Evolutionary conservation across 495 filamentous ascomycete genomes (phyloP).

Genomic region (Penicillium pulvis): DNA sequence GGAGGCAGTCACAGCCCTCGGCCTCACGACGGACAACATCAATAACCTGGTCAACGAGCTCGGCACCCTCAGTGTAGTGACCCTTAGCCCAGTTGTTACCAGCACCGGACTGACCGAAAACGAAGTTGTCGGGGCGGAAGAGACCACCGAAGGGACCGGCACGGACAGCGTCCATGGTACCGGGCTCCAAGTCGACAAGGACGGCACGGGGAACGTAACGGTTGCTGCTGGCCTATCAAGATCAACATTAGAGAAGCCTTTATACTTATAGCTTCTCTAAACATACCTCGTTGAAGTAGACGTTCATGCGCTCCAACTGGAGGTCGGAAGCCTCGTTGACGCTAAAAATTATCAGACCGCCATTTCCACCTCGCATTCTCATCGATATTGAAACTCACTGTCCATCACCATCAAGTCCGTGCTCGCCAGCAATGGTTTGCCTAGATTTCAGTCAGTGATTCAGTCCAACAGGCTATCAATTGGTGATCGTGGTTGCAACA

Average conservation of each 20-base stretch:
- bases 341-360: conserved; percentile 52
- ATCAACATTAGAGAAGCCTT: conserved; percentile 15
- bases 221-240: conserved; percentile 79
- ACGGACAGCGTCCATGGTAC: conserved; percentile 99
- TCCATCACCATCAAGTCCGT: conserved; percentile 96
- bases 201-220: conserved; percentile 99
- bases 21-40: conserved; percentile 99
- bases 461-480: conserved; percentile 20
- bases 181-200: conserved; percentile 97
- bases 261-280: background rate
- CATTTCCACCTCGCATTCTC: conserved; percentile 13
- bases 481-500: conserved; percentile 21
- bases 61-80: conserved; percentile 99
- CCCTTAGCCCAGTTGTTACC: conserved; percentile 99
- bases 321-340: conserved; percentile 98
- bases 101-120: conserved; percentile 98
- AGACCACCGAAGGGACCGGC: conserved; percentile 98
- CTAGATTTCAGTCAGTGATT: conserved; percentile 47
- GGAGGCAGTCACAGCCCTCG: conserved; percentile 98
- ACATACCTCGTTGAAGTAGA: conserved; percentile 99
- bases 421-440: conserved; percentile 98
- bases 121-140: conserved; percentile 99
- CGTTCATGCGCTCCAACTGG: conserved; percentile 99
- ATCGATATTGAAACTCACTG: conserved; percentile 61
- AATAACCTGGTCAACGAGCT: conserved; percentile 96